Percentiles rank a stretch among this genome's conserved stretches.
Evolutionary conservation across 1,284 basidiomycete genomes (phyloP).

Genomic region (Pterulicium gracile): DNA sequence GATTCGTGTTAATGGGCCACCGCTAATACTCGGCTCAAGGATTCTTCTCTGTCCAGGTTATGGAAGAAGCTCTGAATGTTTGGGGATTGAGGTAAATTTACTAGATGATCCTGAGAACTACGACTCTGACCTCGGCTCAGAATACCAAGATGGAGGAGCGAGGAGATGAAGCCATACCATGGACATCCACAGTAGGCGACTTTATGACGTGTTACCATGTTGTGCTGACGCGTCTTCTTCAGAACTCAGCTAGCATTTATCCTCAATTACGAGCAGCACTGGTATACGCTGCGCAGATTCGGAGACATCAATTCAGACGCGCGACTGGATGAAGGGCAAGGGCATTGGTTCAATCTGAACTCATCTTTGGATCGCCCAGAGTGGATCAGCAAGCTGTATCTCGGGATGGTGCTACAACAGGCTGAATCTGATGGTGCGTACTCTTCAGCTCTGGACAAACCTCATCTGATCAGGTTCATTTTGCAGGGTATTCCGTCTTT

Average conservation of each 20-base stretch:
- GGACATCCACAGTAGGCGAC: conserved; percentile 62
- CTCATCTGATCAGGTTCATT: conserved; percentile 6
- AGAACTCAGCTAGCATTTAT: conserved; percentile 84
- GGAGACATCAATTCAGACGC: conserved; percentile 36
- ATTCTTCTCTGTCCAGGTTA: conserved; percentile 80
- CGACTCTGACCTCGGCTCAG: conserved; percentile 18
- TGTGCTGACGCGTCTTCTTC: conserved; percentile 4
- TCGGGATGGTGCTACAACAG: conserved; percentile 80
- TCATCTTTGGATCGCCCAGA: conserved; percentile 64
- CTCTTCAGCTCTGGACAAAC: neutral
- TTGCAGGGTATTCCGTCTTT: conserved; percentile 82
- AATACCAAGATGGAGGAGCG: conserved; percentile 78
- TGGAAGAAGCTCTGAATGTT: conserved; percentile 73
- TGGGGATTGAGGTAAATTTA: conserved; percentile 65
- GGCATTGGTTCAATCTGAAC: conserved; percentile 89
- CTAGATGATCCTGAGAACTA: conserved; percentile 6
- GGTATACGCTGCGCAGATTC: conserved; percentile 65
- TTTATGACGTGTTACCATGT: conserved; percentile 7
- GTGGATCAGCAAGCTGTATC: conserved; percentile 77
- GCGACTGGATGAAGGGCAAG: conserved; percentile 35
- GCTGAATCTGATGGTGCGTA: conserved; percentile 69
- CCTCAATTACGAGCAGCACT: conserved; percentile 30
- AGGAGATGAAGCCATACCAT: conserved; percentile 71
- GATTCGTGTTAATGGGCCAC: too few relatives aligned
- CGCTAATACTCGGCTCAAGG: conserved; percentile 29